Evolutionary conservation across 768 basidiomycete genomes (phyloP), one percentile per base, ranked within the genome.

Genomic region (Cystofilobasidium macerans): DNA sequence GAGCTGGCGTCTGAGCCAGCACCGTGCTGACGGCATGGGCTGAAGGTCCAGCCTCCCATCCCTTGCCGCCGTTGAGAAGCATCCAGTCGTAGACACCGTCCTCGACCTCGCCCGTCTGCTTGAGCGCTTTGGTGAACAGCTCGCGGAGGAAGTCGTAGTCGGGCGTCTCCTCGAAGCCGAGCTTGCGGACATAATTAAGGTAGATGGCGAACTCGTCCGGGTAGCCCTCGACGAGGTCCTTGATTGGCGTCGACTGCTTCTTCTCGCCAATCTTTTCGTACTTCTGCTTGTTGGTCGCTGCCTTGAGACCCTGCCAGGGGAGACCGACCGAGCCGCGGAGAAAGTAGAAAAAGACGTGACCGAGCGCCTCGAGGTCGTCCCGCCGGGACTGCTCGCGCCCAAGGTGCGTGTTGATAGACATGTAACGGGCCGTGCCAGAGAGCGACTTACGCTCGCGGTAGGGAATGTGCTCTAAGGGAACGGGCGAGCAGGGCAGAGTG

Each of bases 231-330:
- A 87, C 90, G 30, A 99, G 82, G 74, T 99, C 95, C 79, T 90
- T 94, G 77, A 99, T 97, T 9, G 88, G 87, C 33, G 95, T 98
- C 18, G 88, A 88, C 79, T 98, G 95, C 82, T 78, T 99, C 86
- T 99, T 99, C 81, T 99, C 94, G 69, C 94, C 94, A 76, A 99
- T 99, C 82, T 98, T 99, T 81, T 99, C 94, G 79, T 99, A 99
- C 81, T 98, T 98, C 77, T 98, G 95, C 80, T 99, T 99, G 81
- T 99, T 98, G 59, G 93, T 99, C 33, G 95, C 95, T 38, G 95
- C 95, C 79, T 98, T 98, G 65, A 99, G 83, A 65, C 95, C 95
- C 75, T 99, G 95, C 95, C 95, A 99, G 28, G 95, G 95, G 61
- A 99, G 75, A 72, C 92, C 94, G 26, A 63, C 62, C 18, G 67